Base-by-base conservation (phyloP, 441 rosid species). In the Erodium trifolium region DNA sequence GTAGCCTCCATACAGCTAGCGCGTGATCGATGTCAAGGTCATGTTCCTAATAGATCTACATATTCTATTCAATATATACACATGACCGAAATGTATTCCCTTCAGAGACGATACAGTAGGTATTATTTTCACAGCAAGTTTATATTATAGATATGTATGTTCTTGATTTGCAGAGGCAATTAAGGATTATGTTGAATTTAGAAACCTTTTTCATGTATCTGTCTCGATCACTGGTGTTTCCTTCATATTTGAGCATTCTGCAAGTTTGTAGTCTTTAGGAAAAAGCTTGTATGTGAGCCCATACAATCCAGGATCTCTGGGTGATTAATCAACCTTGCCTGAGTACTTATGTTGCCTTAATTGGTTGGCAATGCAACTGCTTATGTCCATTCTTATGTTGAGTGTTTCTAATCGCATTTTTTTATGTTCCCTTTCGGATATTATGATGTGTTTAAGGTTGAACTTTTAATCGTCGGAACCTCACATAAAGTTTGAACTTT, bases 161-260 rank as follows among this genome's bases (percentile, higher is more conserved):
- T 68, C 63, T 74, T 17, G 27, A 10, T 74, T 74, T 82, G 81
- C 95, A 95, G 98, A 95, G 82, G 79, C 93, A 18, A 82, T 92
- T 77, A 84, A 79, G 81, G 86, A 92, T 71, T 85, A 72, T 75
- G 70, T 92, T 67, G 92, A 87, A 81, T 87, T 95, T 77, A 82
- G 77, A 81, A 95, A 95, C 73, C 97, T 97, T 67, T 78, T 92
- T 76, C 87, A 85, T 75, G 79, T 89, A 63, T 81, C 94, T 62
- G 81, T 91, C 77, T 86, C 96, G 72, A 70, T 92, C 67, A 80
- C 92, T 23, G 74, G 77, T 66, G 87, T 92, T 76, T 82, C 92
- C 75, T 86, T 92, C 82, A 84, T 92, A 68, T 89, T 96, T 72
- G 91, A 92, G 76, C 92, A 84, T 76, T 81, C 83, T 66, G 71